Evolutionary conservation across 345 rosid genomes (phyloP), one percentile per base, ranked within the genome.

Genomic region (Euclidium syriacum): DNA sequence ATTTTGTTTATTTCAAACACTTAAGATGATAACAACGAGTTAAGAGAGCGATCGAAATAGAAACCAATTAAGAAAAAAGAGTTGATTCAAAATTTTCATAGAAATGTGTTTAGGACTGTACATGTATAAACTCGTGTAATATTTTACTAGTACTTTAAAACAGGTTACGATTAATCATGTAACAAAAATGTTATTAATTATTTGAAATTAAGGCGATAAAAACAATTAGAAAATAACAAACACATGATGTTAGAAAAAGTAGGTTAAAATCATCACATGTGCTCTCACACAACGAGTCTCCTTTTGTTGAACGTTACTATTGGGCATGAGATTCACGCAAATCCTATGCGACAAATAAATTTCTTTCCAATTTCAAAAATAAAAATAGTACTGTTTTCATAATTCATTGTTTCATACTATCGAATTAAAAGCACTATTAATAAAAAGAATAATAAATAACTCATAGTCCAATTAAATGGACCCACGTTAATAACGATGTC

Each of bases 401-500:
- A 29, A 29, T 29, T 29, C 33, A 9, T 29, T 5, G 1, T 29
- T n/a, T n/a, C n/a, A n/a, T n/a, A n/a, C 18, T 29, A 32, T 20
- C 43, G 19, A 44, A 44, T 35, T 53, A 61, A 52, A 61, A 0
- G 55, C 7, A 68, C 32, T 25, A 18, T 33, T 50, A 20, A 51
- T 40, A 47, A 42, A 52, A 59, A 44, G 51, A 62, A 26, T 29
- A 29, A 29, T 5, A 29, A 29, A 6, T 52, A 14, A 52, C 26
- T 11, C 17, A 58, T 10, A 52, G 35, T 35, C 27, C 35, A 27
- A 62, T 19, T 46, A 35, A 70, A 26, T 20, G 68, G 74, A 46
- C 68, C 74, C 74, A 69, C 73, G 68, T 53, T 61, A 53, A 52
- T 69, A 61, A 70, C 68, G 74, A 70, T 70, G 74, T 38, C 57